Conservation (phyloP, 768 basidiomycete species). For the Piloderma croceum region DNA sequence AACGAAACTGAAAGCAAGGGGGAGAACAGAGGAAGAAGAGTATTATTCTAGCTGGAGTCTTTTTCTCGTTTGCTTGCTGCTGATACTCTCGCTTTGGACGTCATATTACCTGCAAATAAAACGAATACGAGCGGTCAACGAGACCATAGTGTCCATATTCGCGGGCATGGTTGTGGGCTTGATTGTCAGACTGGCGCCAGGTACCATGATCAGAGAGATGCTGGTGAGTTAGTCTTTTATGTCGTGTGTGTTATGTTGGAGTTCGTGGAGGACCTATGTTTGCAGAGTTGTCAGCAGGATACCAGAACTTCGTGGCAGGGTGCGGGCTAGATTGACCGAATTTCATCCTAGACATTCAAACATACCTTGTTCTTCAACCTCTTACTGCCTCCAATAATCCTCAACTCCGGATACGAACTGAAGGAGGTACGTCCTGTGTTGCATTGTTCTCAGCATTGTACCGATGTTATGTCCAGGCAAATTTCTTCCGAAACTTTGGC, state of each 20-base stretch:
- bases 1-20: too few species aligned
- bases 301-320: not conserved
- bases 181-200: constrained; percentile 83
- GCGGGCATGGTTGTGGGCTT: constrained; percentile 96
- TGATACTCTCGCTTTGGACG: constrained; percentile 91
- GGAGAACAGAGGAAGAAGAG: constrained; percentile 80
- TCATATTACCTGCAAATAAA: constrained; percentile 98
- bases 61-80: constrained; percentile 85
- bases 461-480: constrained; percentile 54
- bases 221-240: constrained; percentile 54
- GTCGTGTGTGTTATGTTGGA: constrained; percentile 1
- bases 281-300: not conserved
- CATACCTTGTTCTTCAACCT: constrained; percentile 98
- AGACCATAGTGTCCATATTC: constrained; percentile 92
- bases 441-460: too few species aligned
- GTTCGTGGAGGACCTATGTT: not conserved
- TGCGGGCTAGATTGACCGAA: not conserved
- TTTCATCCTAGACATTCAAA: constrained; percentile 71
- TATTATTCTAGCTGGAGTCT: constrained; percentile 93
- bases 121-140: constrained; percentile 90
- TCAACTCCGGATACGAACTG: constrained; percentile 96
- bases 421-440: constrained; percentile 70
- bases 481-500: constrained; percentile 98
- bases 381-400: constrained; percentile 94
- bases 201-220: constrained; percentile 95